Evolutionary conservation across 2,329 filamentous ascomycete genomes (phyloP).

Genomic region (Hypoxylon sp.): DNA sequence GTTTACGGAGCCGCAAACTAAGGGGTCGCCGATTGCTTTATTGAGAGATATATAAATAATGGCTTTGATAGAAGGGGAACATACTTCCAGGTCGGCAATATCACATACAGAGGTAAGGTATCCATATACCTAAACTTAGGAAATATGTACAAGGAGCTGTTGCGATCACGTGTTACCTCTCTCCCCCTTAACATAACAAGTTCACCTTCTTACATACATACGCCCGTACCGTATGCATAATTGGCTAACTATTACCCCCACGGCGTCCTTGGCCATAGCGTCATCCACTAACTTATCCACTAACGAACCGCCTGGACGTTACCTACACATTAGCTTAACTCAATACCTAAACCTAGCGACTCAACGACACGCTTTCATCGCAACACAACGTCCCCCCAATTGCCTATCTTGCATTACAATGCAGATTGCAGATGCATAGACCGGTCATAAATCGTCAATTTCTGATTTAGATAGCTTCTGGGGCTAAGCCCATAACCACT

Average conservation of each 20-base stretch:
- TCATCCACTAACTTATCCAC: constrained; percentile 2
- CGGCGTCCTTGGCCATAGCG: constrained; percentile 28
- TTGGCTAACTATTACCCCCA: constrained; percentile 7
- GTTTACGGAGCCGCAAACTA: not conserved
- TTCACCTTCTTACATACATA: not conserved
- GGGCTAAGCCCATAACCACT: constrained; percentile 24
- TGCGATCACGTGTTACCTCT: constrained; percentile 7
- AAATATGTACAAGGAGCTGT: not conserved
- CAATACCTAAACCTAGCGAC: constrained; percentile 24
- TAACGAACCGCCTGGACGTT: not conserved
- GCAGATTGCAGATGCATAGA: constrained; percentile 15
- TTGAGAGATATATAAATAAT: not conserved
- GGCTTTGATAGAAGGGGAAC: not conserved
- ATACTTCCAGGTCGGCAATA: not conserved
- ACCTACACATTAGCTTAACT: constrained; percentile 13
- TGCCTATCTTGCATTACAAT: constrained; percentile 20
- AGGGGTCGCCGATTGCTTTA: constrained; percentile 5
- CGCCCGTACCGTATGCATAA: not conserved
- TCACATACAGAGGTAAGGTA: not conserved
- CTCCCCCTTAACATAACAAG: not conserved
- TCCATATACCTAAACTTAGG: not conserved
- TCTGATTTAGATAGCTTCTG: not conserved
- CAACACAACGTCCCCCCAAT: constrained; percentile 21
- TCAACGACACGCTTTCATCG: constrained; percentile 20
- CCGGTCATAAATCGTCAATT: constrained; percentile 1